Evolutionary conservation across 108 stramenopile genomes (phyloP).

Genomic region (Stephanodiscus minutulus): DNA sequence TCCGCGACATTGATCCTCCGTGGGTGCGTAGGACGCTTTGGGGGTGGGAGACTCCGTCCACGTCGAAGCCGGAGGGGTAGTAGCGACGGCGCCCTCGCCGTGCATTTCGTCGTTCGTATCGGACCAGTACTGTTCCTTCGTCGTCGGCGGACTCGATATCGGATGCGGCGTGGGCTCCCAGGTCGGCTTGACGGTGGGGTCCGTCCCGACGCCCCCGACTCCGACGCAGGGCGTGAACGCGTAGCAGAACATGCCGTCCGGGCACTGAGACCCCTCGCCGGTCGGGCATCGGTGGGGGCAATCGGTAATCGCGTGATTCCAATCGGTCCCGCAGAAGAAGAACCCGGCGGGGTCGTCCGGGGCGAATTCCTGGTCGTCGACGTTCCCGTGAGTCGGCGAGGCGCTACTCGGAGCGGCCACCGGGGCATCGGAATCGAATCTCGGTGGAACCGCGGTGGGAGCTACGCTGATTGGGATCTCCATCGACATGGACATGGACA

Average conservation of each 20-base stretch:
- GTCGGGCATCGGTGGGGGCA: slow-evolving; percentile 41
- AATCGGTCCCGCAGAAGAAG: slow-evolving; percentile 39
- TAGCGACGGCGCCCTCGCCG: background rate
- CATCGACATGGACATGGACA: no score
- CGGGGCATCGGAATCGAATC: no score
- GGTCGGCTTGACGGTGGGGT: slow-evolving; percentile 40
- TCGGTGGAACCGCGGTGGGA: background rate
- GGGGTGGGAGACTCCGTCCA: slow-evolving; percentile 16
- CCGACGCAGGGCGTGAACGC: slow-evolving; percentile 41
- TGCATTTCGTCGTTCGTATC: slow-evolving; percentile 14
- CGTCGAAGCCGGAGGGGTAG: background rate
- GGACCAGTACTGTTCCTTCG: slow-evolving; percentile 22
- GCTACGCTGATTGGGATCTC: background rate
- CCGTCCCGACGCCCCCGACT: slow-evolving; percentile 14
- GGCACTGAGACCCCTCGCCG: slow-evolving; percentile 40
- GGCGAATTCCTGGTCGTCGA: slow-evolving; percentile 13
- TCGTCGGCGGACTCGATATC: slow-evolving; percentile 21
- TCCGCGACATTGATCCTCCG: slow-evolving; percentile 32
- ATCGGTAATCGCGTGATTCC: slow-evolving; percentile 50
- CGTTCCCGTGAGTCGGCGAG: background rate
- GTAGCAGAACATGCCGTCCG: slow-evolving; percentile 35
- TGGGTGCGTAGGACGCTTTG: slow-evolving; percentile 27
- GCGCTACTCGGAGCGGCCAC: no score
- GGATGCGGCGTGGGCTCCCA: slow-evolving; percentile 47
- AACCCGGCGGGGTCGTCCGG: slow-evolving; percentile 21